Percentiles rank a stretch among this genome's conserved stretches.
phyloP scores from a whole-genome alignment of 2,329 filamentous ascomycete species.

The Scedosporium dehoogii region DNA sequence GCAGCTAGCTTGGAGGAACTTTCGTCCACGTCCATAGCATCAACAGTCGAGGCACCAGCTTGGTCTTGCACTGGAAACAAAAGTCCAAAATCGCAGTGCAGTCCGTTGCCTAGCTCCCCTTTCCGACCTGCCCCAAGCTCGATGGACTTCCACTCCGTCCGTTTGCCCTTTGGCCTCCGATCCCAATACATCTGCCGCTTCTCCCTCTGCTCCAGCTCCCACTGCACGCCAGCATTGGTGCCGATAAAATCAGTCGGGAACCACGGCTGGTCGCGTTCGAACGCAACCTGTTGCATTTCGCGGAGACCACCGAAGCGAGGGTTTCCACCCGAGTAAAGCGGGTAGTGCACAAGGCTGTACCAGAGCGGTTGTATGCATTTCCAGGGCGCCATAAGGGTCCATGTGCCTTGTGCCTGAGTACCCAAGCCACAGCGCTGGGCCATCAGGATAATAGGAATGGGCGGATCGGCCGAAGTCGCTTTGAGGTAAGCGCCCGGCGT shows the following conservation, averaged over 20 bases:
- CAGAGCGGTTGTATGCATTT: slow-evolving; percentile 78
- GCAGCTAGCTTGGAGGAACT: slow-evolving; percentile 7
- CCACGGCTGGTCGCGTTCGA: slow-evolving; percentile 69
- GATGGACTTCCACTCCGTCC: slow-evolving; percentile 63
- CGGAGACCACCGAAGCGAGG: slow-evolving; percentile 74
- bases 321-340: slow-evolving; percentile 68
- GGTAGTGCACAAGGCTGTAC: slow-evolving; percentile 76
- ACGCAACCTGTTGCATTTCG: slow-evolving; percentile 69
- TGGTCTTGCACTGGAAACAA: slow-evolving; percentile 34
- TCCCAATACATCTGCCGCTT: slow-evolving; percentile 24
- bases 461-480: slow-evolving; percentile 51
- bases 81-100: slow-evolving; percentile 73
- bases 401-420: slow-evolving; percentile 53
- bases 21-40: slow-evolving; percentile 11
- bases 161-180: slow-evolving; percentile 70
- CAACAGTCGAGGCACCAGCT: neutral
- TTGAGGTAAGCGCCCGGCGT: slow-evolving; percentile 53
- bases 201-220: slow-evolving; percentile 60
- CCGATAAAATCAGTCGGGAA: slow-evolving; percentile 81
- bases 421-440: slow-evolving; percentile 41
- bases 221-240: slow-evolving; percentile 67
- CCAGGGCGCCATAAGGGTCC: slow-evolving; percentile 84
- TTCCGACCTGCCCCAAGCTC: slow-evolving; percentile 63
- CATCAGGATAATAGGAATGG: slow-evolving; percentile 67
- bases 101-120: slow-evolving; percentile 75